phyloP scores from a whole-genome alignment of 208 protist species.

The Leishmania tarentolae region DNA sequence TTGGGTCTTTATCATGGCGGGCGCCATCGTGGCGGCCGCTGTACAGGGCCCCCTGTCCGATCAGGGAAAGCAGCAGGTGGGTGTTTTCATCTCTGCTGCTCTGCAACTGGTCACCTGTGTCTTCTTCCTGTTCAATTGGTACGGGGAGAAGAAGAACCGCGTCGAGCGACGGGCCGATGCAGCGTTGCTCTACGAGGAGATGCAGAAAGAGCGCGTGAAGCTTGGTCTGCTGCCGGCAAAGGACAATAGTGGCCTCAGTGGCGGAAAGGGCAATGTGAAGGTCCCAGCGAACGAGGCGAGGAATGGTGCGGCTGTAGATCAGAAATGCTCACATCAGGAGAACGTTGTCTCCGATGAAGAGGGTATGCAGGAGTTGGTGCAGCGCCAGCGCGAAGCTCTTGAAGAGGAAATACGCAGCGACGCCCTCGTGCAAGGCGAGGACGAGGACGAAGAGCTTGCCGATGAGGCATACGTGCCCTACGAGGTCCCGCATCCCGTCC shows the following conservation, averaged over 20 bases:
- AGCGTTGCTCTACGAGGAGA: conserved; percentile 30
- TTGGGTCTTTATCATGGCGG: conserved; percentile 62
- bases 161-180: conserved; percentile 51
- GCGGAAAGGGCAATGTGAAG: neutral
- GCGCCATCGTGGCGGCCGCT: conserved; percentile 41
- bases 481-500: conserved; percentile 17
- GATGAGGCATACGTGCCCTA: conserved; percentile 2
- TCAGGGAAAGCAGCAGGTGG: conserved; percentile 32
- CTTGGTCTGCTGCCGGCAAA: conserved; percentile 14
- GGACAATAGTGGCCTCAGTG: no score
- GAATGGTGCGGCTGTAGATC: neutral
- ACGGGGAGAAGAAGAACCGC: conserved; percentile 58
- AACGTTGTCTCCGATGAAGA: neutral
- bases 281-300: neutral
- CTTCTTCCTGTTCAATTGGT: conserved; percentile 68
- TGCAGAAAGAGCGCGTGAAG: conserved; percentile 34
- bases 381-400: conserved; percentile 1
- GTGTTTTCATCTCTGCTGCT: conserved; percentile 51
- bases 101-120: conserved; percentile 51
- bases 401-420: conserved; percentile 7
- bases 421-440: neutral
- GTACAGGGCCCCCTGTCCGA: conserved; percentile 63
- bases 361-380: conserved; percentile 4
- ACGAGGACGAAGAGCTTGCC: conserved; percentile 3
- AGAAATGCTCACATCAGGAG: conserved; percentile 11